Conservation (phyloP, 768 basidiomycete species). For the Auriculariales sp. region DNA sequence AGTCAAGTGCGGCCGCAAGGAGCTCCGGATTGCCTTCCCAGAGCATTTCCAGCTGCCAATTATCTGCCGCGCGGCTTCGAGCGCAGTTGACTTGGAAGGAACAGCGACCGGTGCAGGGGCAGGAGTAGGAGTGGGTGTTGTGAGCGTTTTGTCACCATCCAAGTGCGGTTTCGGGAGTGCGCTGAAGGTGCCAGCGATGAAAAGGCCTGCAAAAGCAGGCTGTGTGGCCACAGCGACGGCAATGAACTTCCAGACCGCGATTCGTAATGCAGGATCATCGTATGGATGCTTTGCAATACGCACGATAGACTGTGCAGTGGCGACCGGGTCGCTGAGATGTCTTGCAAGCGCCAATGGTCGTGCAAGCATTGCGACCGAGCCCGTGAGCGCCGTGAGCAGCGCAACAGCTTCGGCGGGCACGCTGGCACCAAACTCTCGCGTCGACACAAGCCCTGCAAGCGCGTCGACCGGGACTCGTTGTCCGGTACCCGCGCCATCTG, state of each 20-base stretch:
- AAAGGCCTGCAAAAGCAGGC: constrained; percentile 68
- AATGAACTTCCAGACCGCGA: constrained; percentile 74
- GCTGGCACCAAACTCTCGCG: constrained; percentile 40
- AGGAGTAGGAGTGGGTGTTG: constrained; percentile 11
- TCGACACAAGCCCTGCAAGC: constrained; percentile 50
- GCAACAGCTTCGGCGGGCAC: constrained; percentile 55
- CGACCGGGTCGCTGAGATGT: constrained; percentile 65
- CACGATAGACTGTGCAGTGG: constrained; percentile 49
- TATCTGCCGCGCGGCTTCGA: constrained; percentile 52
- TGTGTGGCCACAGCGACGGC: constrained; percentile 70
- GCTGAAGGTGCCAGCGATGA: constrained; percentile 61
- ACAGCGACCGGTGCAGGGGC: constrained; percentile 12
- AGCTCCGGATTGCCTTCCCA: constrained; percentile 70
- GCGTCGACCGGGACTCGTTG: constrained; percentile 64
- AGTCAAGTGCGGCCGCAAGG: constrained; percentile 57
- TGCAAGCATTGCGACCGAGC: constrained; percentile 38
- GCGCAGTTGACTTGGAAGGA: constrained; percentile 34
- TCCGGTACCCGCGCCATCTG: constrained; percentile 30
- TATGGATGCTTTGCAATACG: constrained; percentile 67
- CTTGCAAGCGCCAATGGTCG: constrained; percentile 60
- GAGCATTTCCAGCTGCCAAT: constrained; percentile 53
- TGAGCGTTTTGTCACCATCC: constrained; percentile 10
- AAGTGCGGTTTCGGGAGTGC: constrained; percentile 20
- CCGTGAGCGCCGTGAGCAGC: constrained; percentile 51
- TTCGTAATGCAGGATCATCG: constrained; percentile 57